Conservation (phyloP, 805 yeast genomes). For the Blastobotrys robertii region DNA sequence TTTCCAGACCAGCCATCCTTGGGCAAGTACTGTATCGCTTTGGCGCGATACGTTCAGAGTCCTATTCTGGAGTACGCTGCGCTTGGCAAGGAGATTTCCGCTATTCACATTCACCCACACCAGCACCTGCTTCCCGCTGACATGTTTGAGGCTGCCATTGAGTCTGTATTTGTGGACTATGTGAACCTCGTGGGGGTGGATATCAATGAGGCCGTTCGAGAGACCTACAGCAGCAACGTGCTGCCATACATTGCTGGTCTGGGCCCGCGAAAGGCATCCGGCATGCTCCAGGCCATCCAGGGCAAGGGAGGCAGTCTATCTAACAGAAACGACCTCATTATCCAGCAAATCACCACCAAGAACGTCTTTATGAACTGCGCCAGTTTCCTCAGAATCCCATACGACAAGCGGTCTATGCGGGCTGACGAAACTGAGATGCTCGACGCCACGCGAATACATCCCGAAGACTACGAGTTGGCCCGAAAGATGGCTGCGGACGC, state of each 20-base stretch:
- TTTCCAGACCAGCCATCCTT: constrained; percentile 77
- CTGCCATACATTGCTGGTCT: constrained; percentile 81
- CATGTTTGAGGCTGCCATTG: constrained; percentile 52
- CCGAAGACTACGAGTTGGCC: constrained; percentile 94
- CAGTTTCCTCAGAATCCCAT: constrained; percentile 74
- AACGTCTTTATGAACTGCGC: constrained; percentile 86
- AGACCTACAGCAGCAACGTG: constrained; percentile 56
- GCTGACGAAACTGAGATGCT: constrained; percentile 56
- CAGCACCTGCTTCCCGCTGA: constrained; percentile 66
- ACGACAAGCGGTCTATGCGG: constrained; percentile 46
- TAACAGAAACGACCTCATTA: constrained; percentile 73
- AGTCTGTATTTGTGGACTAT: constrained; percentile 78
- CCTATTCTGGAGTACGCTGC: constrained; percentile 88
- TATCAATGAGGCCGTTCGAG: constrained; percentile 78
- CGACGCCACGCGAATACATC: constrained; percentile 94
- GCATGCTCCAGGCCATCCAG: constrained; percentile 72
- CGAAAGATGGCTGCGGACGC: constrained; percentile 98
- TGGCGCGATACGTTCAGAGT: constrained; percentile 86
- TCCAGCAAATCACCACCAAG: constrained; percentile 68
- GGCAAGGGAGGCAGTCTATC: constrained; percentile 51
- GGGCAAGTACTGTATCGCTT: constrained; percentile 74
- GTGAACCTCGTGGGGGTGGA: constrained; percentile 90
- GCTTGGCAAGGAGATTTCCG: constrained; percentile 59
- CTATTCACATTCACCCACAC: constrained; percentile 53
- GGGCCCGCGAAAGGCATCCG: constrained; percentile 92